A percentile compares a stretch with the other conserved stretches of the same genome.
phyloP scores from a whole-genome alignment of 176 grass and related monocot genomes.

The Pharus latifolius region DNA sequence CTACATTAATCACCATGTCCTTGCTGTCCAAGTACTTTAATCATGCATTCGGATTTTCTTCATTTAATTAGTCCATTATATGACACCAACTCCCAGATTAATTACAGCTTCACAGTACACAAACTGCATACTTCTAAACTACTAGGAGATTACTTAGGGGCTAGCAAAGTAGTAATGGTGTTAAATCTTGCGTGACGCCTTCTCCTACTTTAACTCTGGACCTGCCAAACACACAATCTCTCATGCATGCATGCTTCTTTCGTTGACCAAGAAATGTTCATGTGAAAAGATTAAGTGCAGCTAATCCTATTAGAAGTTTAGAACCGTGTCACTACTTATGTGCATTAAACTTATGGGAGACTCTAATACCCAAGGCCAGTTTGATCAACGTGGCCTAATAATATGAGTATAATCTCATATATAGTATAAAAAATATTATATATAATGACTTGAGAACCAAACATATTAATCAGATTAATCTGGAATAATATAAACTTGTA shows the following conservation, averaged over 20 bases:
- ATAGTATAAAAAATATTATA: too few species aligned
- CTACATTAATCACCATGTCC: background rate
- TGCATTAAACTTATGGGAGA: background rate
- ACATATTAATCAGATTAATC: too few species aligned
- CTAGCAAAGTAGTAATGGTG: background rate
- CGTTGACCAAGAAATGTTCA: background rate
- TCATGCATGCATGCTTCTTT: background rate
- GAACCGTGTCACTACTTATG: background rate
- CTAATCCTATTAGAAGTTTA: background rate
- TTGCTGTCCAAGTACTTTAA: background rate
- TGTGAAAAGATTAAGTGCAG: background rate
- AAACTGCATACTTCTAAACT: background rate
- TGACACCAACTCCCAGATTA: background rate
- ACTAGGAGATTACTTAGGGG: background rate
- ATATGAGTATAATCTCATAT: too few species aligned
- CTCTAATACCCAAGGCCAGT: too few species aligned
- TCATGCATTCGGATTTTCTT: background rate
- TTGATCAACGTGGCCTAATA: too few species aligned
- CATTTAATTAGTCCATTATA: background rate
- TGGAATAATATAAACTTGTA: too few species aligned
- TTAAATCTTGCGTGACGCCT: slow-evolving; percentile 1
- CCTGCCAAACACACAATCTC: background rate
- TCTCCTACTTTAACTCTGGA: background rate
- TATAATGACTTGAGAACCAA: too few species aligned
- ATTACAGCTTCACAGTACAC: background rate